phyloP scores from a whole-genome alignment of 202 grass and related monocot species.

The Digitaria exilis region DNA sequence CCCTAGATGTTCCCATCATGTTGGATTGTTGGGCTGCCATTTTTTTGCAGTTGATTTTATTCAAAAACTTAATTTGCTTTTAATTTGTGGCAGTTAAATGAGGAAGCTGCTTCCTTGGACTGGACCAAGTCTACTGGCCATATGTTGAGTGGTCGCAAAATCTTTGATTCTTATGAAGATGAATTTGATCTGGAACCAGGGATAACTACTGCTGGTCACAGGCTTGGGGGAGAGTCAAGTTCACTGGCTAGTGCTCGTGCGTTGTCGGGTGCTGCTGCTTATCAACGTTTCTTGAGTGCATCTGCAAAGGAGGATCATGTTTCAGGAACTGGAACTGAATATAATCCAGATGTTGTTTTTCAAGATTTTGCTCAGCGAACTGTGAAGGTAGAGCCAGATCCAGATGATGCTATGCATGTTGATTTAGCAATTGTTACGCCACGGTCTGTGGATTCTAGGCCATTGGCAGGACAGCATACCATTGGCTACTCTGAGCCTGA shows the following conservation, averaged over 20 bases:
- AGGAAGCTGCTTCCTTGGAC: slow-evolving; percentile 79
- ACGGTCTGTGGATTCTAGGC: slow-evolving; percentile 18
- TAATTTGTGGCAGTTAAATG: slow-evolving; percentile 72
- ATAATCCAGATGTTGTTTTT: slow-evolving; percentile 29
- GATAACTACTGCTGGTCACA: slow-evolving; percentile 45
- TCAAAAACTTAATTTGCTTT: not conserved
- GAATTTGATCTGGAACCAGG: slow-evolving; percentile 55
- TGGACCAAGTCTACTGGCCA: slow-evolving; percentile 93
- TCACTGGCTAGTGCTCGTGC: slow-evolving; percentile 49
- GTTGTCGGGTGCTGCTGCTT: slow-evolving; percentile 79
- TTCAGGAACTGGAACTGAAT: slow-evolving; percentile 19
- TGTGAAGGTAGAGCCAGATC: slow-evolving; percentile 47
- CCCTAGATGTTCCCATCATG: not conserved
- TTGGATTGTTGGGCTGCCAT: slow-evolving; percentile 5
- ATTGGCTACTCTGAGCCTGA: slow-evolving; percentile 41
- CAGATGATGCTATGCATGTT: slow-evolving; percentile 54
- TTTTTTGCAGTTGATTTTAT: slow-evolving; percentile 19
- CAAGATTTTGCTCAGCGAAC: slow-evolving; percentile 34
- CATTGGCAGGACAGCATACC: slow-evolving; percentile 15
- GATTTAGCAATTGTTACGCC: slow-evolving; percentile 15
- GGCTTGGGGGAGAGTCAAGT: slow-evolving; percentile 66
- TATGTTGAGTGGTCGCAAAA: slow-evolving; percentile 69
- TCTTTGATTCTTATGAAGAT: slow-evolving; percentile 62
- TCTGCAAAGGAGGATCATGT: slow-evolving; percentile 5
- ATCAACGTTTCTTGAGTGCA: slow-evolving; percentile 58